Conservation (phyloP, 495 filamentous ascomycete species). For the Tricharina praecox region DNA sequence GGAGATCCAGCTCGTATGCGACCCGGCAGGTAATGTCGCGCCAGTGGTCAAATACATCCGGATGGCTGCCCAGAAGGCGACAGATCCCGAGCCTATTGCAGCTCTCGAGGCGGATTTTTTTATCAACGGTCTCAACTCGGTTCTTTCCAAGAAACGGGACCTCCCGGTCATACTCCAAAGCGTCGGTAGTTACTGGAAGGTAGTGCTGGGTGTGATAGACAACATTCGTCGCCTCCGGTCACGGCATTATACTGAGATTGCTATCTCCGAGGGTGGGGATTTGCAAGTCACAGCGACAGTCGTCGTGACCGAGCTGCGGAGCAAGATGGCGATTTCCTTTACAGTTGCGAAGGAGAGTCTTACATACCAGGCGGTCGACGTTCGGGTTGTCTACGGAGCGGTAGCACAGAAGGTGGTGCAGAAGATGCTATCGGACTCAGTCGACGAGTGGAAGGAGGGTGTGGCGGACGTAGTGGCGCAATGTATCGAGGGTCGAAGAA, state of each 20-base stretch:
- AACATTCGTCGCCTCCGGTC: constrained; percentile 33
- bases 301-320: constrained; percentile 40
- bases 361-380: constrained; percentile 28
- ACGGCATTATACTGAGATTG: constrained; percentile 25
- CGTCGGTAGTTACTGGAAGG: constrained; percentile 44
- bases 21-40: constrained; percentile 26
- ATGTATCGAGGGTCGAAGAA: constrained; percentile 2
- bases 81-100: constrained; percentile 29
- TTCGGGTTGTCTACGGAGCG: constrained; percentile 49
- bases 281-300: constrained; percentile 33
- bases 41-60: constrained; percentile 39
- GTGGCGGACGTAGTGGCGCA: constrained; percentile 1
- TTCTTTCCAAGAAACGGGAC: constrained; percentile 22
- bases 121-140: constrained; percentile 36
- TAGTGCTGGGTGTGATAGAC: constrained; percentile 34
- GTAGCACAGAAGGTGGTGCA: constrained; percentile 4
- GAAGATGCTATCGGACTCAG: background rate
- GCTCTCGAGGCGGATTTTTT: constrained; percentile 48
- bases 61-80: constrained; percentile 34
- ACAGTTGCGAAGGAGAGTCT: constrained; percentile 31
- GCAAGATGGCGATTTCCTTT: constrained; percentile 42
- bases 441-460: constrained; percentile 1
- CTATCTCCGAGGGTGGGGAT: constrained; percentile 32
- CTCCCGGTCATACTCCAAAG: constrained; percentile 38
- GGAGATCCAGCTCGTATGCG: constrained; percentile 36